phyloP scores from a whole-genome alignment of 371 early-diverging fungal genomes.

The Circinella umbellata region DNA sequence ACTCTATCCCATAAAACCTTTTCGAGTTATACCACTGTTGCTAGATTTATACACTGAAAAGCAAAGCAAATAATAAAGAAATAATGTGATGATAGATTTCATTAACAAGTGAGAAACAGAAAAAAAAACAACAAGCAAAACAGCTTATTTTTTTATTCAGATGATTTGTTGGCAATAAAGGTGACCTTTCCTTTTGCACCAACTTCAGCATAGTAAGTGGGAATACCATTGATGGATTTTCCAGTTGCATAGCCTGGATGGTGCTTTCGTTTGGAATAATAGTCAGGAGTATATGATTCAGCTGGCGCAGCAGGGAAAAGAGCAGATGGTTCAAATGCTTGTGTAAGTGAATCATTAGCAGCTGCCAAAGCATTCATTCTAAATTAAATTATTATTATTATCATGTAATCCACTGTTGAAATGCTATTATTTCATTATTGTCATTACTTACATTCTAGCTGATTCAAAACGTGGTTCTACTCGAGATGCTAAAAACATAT shows the following conservation, averaged over 20 bases:
- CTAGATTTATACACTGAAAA: too few relatives aligned
- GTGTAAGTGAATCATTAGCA: slow-evolving; percentile 47
- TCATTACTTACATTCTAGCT: slow-evolving; percentile 43
- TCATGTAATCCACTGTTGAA: too few relatives aligned
- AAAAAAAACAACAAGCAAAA: too few relatives aligned
- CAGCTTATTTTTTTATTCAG: not conserved
- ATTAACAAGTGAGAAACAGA: too few relatives aligned
- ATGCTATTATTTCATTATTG: not conserved
- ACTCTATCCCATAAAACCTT: too few relatives aligned
- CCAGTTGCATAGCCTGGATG: slow-evolving; percentile 40
- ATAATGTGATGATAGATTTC: too few relatives aligned
- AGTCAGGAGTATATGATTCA: not conserved
- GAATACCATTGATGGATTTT: slow-evolving; percentile 40
- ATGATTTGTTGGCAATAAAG: slow-evolving; percentile 24
- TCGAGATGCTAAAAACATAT: slow-evolving; percentile 70
- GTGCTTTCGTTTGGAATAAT: slow-evolving; percentile 17
- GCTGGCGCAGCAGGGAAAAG: slow-evolving; percentile 41
- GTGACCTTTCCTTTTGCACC: slow-evolving; percentile 37
- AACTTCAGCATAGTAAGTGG: slow-evolving; percentile 52
- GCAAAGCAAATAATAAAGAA: too few relatives aligned
- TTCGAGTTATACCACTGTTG: too few relatives aligned
- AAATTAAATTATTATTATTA: not conserved
- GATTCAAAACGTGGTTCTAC: slow-evolving; percentile 58
- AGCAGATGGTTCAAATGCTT: slow-evolving; percentile 42
- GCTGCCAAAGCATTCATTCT: slow-evolving; percentile 52